phyloP scores from a whole-genome alignment of 1,284 basidiomycete species.

The Laetiporus sulphureus region DNA sequence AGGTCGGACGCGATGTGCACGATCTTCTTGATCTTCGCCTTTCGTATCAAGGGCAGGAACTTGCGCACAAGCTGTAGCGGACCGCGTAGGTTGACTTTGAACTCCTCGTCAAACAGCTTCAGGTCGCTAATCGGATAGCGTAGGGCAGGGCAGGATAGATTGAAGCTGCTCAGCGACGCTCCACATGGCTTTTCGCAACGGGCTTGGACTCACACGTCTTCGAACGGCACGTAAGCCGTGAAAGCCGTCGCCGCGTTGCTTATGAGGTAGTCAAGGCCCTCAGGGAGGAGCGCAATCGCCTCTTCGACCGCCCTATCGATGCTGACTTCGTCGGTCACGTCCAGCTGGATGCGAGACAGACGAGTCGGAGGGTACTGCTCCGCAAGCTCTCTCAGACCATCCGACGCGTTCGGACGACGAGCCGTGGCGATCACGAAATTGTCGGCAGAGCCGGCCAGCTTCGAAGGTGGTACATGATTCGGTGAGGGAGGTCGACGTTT shows the following conservation, averaged over 20 bases:
- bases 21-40: conserved; percentile 4
- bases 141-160: no score
- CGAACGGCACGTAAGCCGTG: no score
- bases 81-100: conserved; percentile 1
- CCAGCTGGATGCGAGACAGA: background rate
- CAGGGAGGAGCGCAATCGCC: conserved; percentile 1
- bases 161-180: no score
- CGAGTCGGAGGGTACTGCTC: background rate
- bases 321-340: background rate
- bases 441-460: background rate
- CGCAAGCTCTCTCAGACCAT: background rate
- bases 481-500: no score
- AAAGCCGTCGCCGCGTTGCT: conserved; percentile 1
- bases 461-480: no score
- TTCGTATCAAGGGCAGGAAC: conserved; percentile 3
- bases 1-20: background rate
- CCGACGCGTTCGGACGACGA: background rate
- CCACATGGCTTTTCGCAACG: no score
- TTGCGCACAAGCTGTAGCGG: conserved; percentile 2
- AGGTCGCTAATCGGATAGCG: no score
- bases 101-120: conserved; percentile 1
- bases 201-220: no score
- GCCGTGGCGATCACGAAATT: background rate
- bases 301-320: background rate
- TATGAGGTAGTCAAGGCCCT: conserved; percentile 2